phyloP scores from a whole-genome alignment of 2,329 filamentous ascomycete species.

The Fusarium pininemorale region DNA sequence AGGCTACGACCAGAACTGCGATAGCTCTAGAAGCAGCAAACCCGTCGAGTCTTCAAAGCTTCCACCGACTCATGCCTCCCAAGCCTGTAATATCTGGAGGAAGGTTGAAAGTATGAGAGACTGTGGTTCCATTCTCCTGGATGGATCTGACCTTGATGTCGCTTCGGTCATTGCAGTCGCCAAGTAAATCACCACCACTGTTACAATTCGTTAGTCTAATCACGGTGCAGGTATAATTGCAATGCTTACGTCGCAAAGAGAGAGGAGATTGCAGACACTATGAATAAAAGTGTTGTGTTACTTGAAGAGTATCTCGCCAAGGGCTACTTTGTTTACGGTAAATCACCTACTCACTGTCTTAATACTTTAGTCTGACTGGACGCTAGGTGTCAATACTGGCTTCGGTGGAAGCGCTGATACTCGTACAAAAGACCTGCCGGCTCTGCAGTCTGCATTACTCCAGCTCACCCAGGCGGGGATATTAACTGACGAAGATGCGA shows the following conservation, averaged over 20 bases:
- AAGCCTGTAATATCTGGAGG: background rate
- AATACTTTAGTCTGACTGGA: accelerated
- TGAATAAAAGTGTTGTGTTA: background rate
- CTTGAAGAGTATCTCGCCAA: background rate
- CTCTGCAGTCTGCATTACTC: background rate
- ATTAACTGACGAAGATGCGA: accelerated
- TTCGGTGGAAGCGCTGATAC: background rate
- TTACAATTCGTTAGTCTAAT: accelerated
- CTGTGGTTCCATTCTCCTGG: accelerated
- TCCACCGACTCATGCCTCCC: accelerated
- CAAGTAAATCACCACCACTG: accelerated
- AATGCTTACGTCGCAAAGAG: accelerated
- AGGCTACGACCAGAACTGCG: accelerated
- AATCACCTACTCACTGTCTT: accelerated
- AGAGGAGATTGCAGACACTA: accelerated
- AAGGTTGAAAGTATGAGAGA: background rate
- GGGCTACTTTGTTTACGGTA: background rate
- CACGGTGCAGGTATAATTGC: background rate
- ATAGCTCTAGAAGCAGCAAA: background rate
- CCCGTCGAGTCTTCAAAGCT: accelerated
- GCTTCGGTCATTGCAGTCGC: background rate
- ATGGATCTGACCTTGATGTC: background rate
- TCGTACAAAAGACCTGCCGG: background rate
- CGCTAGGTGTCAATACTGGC: background rate
- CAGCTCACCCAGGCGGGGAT: background rate